Evolutionary conservation across 2,329 filamentous ascomycete species (phyloP), one percentile per base, ranked within the genome.

Genomic region (Furcasterigmium sp.): DNA sequence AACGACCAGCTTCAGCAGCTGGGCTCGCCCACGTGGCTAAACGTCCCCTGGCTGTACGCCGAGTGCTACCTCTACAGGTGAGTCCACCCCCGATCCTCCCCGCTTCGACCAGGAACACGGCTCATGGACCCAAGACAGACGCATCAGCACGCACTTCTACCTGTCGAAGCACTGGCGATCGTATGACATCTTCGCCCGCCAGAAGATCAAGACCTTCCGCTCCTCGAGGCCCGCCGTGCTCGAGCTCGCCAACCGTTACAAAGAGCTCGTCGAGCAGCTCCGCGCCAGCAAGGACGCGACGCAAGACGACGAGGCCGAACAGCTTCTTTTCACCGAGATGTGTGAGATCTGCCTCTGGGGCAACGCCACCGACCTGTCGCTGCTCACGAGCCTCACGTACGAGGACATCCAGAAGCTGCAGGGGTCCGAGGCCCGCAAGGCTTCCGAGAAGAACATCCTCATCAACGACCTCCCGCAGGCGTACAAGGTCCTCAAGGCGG

Each of bases 371-470:
- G 93, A 97, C 62, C 73, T 97, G 13, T 95, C 89, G 0, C 83
- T 97, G 17, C 74, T 97, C 43, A 95, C 91, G 1, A 90, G 85
- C 54, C 76, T 96, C 44, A 88, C 86, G 2, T 95, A 95, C 63
- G 91, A 96, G 56, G 93, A 97, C 58, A 94, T 98, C 51, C 91
- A 97, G 68, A 95, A 95, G 64, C 76, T 97, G 9, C 93, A 98
- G 69, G 91, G 91, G 14, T 84, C 87, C 8, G 77, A 91, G 55
- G 90, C 91, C 11, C 79, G 91, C 51, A 94, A 95, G 62, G 80
- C 78, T 2, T 84, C 88, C 2, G 89, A 97, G 69, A 82, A 88
- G 67, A 97, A 97, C 60, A 95, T 98, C 46, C 64, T 98, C 8
- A 79, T 86, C 56, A 97, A 97, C 61, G 86, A 98, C 60, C 75